Base-by-base conservation (phyloP, 495 filamentous ascomycete species). In the Parathielavia hyrcaniae region DNA sequence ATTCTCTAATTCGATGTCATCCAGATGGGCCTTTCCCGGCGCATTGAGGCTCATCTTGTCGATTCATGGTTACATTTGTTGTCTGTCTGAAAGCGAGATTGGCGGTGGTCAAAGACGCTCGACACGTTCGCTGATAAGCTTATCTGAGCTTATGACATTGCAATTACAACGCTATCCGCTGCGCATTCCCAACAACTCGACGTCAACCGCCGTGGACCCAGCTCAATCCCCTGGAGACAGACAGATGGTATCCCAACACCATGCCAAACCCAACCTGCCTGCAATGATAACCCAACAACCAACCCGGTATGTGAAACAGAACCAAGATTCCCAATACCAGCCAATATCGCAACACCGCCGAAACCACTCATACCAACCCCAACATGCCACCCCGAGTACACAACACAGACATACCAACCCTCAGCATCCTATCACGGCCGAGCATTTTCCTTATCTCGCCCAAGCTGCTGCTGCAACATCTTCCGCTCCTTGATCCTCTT, bases 401-500 rank as follows among this genome's bases (percentile, higher is more conserved):
- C 36, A 44, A 35, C 23, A 7, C 19, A 53, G 50, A 43, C 22
- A 38, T 8, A 26, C 5, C 36, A 34, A 23, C 32, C 19, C 17
- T n/a, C 16, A 22, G 6, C 36, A 38, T 38, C 8, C 4, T 35
- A 50, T 47, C 23, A 72, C 1, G 71, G 69, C 34, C 56, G 60
- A 26, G 72, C 47, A 57, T 79, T 78, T 64, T 79, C 77, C 67
- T 79, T 79, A 54, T 78, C 69, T 30, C 69, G 61, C 30, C 54
- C 63, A 26, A 50, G 53, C 43, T 50, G 47, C 22, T 58, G 49
- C 23, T 59, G 69, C 40, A 72, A 60, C 22, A 53, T 23, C 36
- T 64, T 64, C 55, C 75, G 80, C 65, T 75, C 66, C 11, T 64
- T 63, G 53, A 74, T 82, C 65, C 74, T 80, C 60, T 77, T 75